Percentiles rank a stretch among this genome's conserved stretches.
phyloP scores from a whole-genome alignment of 2,329 filamentous ascomycete species.

The Colletotrichum euphorbiae region DNA sequence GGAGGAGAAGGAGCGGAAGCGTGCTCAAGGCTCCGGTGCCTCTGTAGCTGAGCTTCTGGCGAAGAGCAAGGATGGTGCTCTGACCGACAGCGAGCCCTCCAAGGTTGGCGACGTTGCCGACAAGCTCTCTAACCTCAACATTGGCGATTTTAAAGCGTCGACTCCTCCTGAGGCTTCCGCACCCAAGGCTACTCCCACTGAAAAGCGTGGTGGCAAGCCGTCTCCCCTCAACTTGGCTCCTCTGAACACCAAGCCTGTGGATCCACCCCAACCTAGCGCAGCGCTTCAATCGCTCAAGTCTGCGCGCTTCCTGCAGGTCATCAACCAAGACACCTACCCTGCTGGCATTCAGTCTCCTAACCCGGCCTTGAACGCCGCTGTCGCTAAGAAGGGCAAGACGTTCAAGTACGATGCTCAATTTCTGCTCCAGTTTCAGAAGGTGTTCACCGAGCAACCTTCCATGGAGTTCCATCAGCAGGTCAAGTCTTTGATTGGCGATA shows the following conservation, averaged over 20 bases:
- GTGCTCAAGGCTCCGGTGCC: conserved; percentile 58
- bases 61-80: conserved; percentile 50
- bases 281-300: conserved; percentile 94
- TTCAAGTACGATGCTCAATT: conserved; percentile 98
- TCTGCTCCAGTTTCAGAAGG: conserved; percentile 93
- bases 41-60: conserved; percentile 65
- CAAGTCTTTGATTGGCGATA: conserved; percentile 86
- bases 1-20: conserved; percentile 74
- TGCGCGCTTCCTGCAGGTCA: conserved; percentile 85
- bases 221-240: conserved; percentile 86
- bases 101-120: conserved; percentile 55
- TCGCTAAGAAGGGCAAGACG: conserved; percentile 80
- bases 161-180: conserved; percentile 58
- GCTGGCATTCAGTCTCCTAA: conserved; percentile 88
- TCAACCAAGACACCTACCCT: conserved; percentile 85
- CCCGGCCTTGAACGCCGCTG: conserved; percentile 85
- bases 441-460: conserved; percentile 97
- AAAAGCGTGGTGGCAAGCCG: conserved; percentile 78
- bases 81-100: conserved; percentile 49
- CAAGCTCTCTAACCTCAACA: conserved; percentile 65
- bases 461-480: conserved; percentile 93
- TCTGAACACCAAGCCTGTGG: conserved; percentile 85
- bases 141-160: conserved; percentile 56
- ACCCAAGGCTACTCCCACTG: conserved; percentile 64
- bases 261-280: conserved; percentile 92